A percentile compares a stretch with the other conserved stretches of the same genome.
Conservation (phyloP, 2,329 filamentous ascomycete genomes). For the Neonectria ditissima region DNA sequence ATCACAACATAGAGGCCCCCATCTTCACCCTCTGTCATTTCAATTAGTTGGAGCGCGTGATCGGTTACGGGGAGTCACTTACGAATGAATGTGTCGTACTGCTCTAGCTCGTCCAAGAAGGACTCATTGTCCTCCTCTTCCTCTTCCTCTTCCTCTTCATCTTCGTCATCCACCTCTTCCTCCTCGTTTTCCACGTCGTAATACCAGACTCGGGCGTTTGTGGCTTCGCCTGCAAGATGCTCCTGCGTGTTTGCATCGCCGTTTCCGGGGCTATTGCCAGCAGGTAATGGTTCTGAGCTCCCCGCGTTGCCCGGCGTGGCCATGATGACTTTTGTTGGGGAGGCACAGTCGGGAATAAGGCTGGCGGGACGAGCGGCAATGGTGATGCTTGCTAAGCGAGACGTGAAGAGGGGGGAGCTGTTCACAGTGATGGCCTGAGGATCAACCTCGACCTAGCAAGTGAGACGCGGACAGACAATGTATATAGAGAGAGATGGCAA, state of each 20-base stretch:
- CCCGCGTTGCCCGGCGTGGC: slow-evolving; percentile 22
- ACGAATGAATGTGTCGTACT: slow-evolving; percentile 41
- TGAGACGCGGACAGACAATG: background rate
- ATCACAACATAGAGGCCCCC: slow-evolving; percentile 39
- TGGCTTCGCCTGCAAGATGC: slow-evolving; percentile 20
- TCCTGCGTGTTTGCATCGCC: slow-evolving; percentile 25
- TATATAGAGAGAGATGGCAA: background rate
- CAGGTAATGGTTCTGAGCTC: slow-evolving; percentile 17
- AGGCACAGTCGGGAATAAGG: slow-evolving; percentile 8
- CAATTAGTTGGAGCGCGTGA: background rate
- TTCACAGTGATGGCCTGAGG: background rate
- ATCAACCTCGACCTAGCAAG: background rate
- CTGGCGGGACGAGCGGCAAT: slow-evolving; percentile 8
- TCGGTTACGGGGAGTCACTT: background rate
- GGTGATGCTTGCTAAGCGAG: slow-evolving; percentile 38
- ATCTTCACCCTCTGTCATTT: slow-evolving; percentile 24
- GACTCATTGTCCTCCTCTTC: slow-evolving; percentile 43
- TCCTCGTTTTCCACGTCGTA: slow-evolving; percentile 45
- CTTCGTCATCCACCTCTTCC: slow-evolving; percentile 49
- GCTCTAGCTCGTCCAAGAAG: slow-evolving; percentile 34
- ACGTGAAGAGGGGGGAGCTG: slow-evolving; percentile 27
- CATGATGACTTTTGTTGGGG: slow-evolving; percentile 27
- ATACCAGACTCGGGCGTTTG: slow-evolving; percentile 28
- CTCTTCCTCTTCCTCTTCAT: slow-evolving; percentile 50
- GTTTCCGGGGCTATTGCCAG: background rate